Evolutionary conservation across 2,329 filamentous ascomycete species (phyloP).

Genomic region (Aureobasidium melanogenum): DNA sequence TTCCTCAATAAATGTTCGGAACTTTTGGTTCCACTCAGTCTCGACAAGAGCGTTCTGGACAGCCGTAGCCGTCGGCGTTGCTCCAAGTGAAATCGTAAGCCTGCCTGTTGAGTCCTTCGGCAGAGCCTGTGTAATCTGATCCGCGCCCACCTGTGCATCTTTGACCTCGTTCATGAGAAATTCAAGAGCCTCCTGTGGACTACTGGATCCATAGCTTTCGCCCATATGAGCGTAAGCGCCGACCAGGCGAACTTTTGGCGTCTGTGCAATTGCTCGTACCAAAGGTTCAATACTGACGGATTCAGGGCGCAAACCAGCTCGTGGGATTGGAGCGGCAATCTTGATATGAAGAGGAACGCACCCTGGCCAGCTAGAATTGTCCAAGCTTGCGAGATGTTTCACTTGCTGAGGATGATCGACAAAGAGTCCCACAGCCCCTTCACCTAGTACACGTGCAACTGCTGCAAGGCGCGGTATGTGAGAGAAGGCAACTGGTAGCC

Average conservation of each 20-base stretch:
- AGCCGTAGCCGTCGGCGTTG: conserved; percentile 64
- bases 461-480: conserved; percentile 50
- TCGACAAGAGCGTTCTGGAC: conserved; percentile 49
- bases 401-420: conserved; percentile 61
- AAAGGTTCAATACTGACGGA: conserved; percentile 40
- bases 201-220: conserved; percentile 54
- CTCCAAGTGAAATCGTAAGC: conserved; percentile 60
- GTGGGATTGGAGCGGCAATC: conserved; percentile 63
- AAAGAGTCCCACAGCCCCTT: conserved; percentile 52
- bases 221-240: conserved; percentile 69
- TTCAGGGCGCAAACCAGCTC: conserved; percentile 55
- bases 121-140: conserved; percentile 21
- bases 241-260: conserved; percentile 38
- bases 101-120: conserved; percentile 17
- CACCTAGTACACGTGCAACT: conserved; percentile 48
- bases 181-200: conserved; percentile 49
- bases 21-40: conserved; percentile 31
- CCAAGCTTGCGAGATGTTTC: conserved; percentile 29
- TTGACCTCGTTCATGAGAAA: conserved; percentile 53
- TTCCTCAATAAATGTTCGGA: conserved; percentile 26
- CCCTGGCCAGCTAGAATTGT: conserved; percentile 32
- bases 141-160: conserved; percentile 41
- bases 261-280: conserved; percentile 39
- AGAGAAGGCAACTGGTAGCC: conserved; percentile 58
- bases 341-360: conserved; percentile 58